Evolutionary conservation across 177 flowering plant genomes (phyloP), one percentile per base, ranked within the genome.

Genomic region (Vitis hybrid): DNA sequence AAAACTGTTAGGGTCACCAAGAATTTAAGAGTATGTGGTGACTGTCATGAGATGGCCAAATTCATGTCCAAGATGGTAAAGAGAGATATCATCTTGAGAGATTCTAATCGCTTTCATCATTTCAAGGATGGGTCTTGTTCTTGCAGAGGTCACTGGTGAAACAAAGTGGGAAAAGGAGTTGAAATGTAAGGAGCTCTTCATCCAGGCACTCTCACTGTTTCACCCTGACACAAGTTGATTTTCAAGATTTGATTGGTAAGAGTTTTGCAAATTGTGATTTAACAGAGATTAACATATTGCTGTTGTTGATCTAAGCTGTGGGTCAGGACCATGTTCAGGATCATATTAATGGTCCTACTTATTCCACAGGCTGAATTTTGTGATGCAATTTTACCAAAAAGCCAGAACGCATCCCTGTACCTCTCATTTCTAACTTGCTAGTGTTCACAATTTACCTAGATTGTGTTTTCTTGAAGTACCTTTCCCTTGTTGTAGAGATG

Each of bases 41-140:
- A 88, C 40, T 86, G 88, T 64, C 92, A 88, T 76, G 92, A 86
- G 73, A 81, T 82, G 78, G 92, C 86, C 54, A 86, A 82, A 79
- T 86, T 82, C 76, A 81, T 88, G 26, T 83, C 88, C 15, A 83
- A 76, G 80, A 69, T 52, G 32, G 18, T 54, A n/a, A 52, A 74
- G 32, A 79, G 86, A 73, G 89, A 85, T 65, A 82, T 87, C 65
- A 70, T 87, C 14, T 68, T 87, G 71, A 80, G 89, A 74, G 89
- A 87, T 78, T 77, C 86, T n/a, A 78, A 78, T 69, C 82, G 89
- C 17, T 85, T 87, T 66, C 91, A 87, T 75, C 88, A 80, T 71
- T 85, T 87, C 69, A 81, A 78, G 71, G 80, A 84, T 66, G 91
- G 88, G 34, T 34, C 19, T 58, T 87, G 91, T 73, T 87, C 88